A percentile compares a stretch with the other conserved stretches of the same genome.
Conservation (phyloP, 495 filamentous ascomycete species). For the Penicillium maclennaniae region DNA sequence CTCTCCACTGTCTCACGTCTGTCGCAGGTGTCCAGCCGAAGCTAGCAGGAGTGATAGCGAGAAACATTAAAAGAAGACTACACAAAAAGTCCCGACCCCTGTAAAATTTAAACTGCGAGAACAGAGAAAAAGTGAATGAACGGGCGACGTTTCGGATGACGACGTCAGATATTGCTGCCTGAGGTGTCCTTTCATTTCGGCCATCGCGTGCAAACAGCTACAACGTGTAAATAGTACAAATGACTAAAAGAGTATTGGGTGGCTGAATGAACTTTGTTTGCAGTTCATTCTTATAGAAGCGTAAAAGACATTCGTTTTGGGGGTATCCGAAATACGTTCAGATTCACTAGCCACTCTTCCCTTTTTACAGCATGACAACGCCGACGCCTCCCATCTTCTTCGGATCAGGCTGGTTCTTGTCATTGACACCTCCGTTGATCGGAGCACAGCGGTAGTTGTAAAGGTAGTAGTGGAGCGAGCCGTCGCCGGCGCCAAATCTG, state of each 20-base stretch:
- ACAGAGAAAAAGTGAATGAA: not conserved
- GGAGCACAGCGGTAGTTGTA: constrained; percentile 90
- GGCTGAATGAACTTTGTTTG: not conserved
- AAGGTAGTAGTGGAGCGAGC: constrained; percentile 90
- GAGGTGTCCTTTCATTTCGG: constrained; percentile 6
- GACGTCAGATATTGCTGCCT: constrained; percentile 21
- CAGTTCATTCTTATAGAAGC: constrained; percentile 2
- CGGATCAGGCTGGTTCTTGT: constrained; percentile 67
- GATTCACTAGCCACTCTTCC: constrained; percentile 5
- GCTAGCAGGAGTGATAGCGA: not conserved
- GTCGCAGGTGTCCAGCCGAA: not conserved
- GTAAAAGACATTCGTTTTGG: constrained; percentile 12
- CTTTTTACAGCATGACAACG: constrained; percentile 70
- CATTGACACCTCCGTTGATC: constrained; percentile 78
- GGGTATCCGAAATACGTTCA: constrained; percentile 12
- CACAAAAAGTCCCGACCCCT: not conserved
- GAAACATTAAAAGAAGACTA: not conserved
- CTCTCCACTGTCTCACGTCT: constrained; percentile 5
- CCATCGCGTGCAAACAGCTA: not conserved
- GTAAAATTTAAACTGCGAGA: not conserved
- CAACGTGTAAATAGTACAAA: not conserved
- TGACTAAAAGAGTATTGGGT: not conserved
- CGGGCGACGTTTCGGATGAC: constrained; percentile 11
- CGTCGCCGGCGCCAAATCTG: constrained; percentile 91
- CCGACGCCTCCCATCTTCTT: constrained; percentile 80